These are phyloP conservation scores for Cucurbita moschata DNA, from an alignment of 306 rosid genomes.

Conservation along the genomic window DNA sequence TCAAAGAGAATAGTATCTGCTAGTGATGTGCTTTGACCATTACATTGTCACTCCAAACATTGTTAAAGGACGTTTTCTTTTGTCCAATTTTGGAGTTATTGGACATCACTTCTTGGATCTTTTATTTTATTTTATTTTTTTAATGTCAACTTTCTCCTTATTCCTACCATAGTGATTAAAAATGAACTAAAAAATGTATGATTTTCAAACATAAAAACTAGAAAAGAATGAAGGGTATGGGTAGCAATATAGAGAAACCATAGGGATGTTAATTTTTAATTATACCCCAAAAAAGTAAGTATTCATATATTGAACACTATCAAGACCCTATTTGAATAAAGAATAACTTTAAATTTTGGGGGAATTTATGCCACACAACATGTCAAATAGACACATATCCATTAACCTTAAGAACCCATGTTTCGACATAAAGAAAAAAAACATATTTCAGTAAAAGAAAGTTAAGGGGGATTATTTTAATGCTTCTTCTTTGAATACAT, in stretches of 20 bases:
- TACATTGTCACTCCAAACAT: neutral
- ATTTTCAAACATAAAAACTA: no score
- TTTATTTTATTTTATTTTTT: no score
- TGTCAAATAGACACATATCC: neutral
- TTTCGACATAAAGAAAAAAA: neutral
- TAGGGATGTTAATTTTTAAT: neutral
- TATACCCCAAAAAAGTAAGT: no score
- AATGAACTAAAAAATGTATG: no score
- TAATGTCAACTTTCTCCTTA: no score
- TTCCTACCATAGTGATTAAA: no score
- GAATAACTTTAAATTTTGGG: neutral
- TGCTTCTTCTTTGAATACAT: neutral
- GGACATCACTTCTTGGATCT: no score
- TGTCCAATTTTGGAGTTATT: no score
- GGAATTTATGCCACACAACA: neutral
- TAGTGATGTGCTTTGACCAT: no score
- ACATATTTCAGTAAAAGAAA: neutral
- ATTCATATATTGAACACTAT: no score
- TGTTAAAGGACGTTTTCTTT: no score
- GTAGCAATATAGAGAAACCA: neutral
- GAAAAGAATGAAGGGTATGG: neutral
- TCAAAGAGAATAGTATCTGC: no score
- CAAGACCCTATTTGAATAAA: neutral
- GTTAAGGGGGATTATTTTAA: neutral
- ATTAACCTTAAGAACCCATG: conserved; percentile 1